Base-by-base conservation (phyloP, 371 early-diverging fungal genomes). In the Lichtheimia corymbifera region DNA sequence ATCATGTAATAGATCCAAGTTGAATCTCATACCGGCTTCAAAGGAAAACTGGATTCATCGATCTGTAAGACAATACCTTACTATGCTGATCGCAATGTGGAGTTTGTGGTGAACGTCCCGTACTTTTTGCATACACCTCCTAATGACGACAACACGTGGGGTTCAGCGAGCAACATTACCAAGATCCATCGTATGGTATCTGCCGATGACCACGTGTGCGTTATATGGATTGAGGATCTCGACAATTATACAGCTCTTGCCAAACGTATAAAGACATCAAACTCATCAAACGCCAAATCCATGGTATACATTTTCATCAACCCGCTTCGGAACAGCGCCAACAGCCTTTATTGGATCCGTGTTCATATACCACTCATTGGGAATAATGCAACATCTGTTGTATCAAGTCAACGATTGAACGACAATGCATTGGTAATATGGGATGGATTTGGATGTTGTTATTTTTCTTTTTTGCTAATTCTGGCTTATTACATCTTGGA, bases 31-130 rank as follows among this genome's bases (percentile, higher is more conserved):
- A 62, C 65, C 11, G 92, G 92, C 6, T 93, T 73, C 67, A 72
- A 74, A 58, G 92, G 90, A 15, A 83, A 80, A 24, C 65, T 93
- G 11, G 78, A 76, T 53, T 47, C 80, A 13, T 54, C 72, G 1
- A 59, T 81, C 6, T 89, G 90, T 57, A 71, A 78, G 12, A 84
- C 86, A 1, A 78, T 86, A 0, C 86, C 90, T 0, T 93, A 93
- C 67, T 93, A 84, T 70, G 86, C 91, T 0, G 86, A 87, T 57
- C 72, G 89, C 13, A 84, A 69, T 4, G 72, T 79, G 5, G 92
- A 93, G 59, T 83, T 90, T 50, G 65, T 92, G n/a, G 90, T 91
- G 51, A 84, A 90, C 64, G 79, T 80, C 0, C 93, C 93, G 15
- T 86, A 84, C 56, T 59, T 85, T 53, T 67, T 87, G 30, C 71